Conservation (phyloP, 768 basidiomycete species). For the Heimioporus sp. region DNA sequence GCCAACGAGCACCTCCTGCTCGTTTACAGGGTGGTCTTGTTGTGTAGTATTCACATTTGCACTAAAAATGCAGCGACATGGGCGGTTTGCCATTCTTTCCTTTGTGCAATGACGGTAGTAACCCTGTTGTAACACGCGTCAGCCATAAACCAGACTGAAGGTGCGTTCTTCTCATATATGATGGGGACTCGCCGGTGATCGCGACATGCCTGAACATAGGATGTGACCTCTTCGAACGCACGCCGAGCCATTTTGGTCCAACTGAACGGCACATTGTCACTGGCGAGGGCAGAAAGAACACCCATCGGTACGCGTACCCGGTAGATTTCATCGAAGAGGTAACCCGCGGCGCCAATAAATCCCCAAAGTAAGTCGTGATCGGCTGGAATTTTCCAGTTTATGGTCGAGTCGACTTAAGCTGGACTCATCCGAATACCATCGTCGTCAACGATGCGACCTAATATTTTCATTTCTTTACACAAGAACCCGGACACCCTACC, state of each 20-base stretch:
- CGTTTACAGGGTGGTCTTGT: conserved; percentile 40
- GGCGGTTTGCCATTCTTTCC: not conserved
- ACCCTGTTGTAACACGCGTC: not conserved
- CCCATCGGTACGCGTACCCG: not conserved
- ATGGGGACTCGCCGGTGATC: not conserved
- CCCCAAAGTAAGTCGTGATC: not conserved
- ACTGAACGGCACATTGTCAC: not conserved
- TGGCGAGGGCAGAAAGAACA: not conserved
- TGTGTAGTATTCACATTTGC: conserved; percentile 35
- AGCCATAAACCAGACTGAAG: not conserved
- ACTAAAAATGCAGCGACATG: conserved; percentile 1
- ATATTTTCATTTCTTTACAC: not conserved
- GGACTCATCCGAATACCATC: not conserved
- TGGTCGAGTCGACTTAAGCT: not conserved
- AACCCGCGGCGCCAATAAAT: not conserved
- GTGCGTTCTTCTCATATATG: too few relatives aligned
- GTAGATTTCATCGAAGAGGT: not conserved
- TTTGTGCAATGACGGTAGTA: not conserved
- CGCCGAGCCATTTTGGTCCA: not conserved
- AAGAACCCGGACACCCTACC: too few relatives aligned
- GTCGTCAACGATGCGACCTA: not conserved
- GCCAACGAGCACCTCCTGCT: conserved; percentile 37
- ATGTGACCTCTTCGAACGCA: not conserved
- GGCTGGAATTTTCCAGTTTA: not conserved
- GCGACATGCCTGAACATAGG: not conserved